These are phyloP conservation scores for Fusarium sp. DNA, from an alignment of 2,329 filamentous ascomycete species.

Conservation along the genomic window DNA sequence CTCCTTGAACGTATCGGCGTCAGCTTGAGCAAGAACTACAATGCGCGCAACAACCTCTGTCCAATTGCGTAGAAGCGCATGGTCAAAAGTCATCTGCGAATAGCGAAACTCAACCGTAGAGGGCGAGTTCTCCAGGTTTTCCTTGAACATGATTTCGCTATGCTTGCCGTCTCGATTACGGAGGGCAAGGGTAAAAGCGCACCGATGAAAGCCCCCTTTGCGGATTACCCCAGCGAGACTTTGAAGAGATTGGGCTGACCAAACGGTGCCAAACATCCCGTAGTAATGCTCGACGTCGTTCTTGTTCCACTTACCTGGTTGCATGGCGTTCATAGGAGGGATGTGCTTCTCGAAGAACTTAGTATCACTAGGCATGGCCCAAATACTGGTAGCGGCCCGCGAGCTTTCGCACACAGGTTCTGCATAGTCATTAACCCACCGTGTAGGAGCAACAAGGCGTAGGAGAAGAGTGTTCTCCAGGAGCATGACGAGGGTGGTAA, in stretches of 20 bases:
- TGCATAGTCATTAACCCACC: background rate
- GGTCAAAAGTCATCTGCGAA: conserved; percentile 48
- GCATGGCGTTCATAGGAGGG: background rate
- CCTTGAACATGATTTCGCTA: fast-evolving
- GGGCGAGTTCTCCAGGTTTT: conserved; percentile 14
- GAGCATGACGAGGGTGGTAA: conserved; percentile 39
- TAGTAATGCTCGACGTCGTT: background rate
- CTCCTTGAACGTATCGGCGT: conserved; percentile 8
- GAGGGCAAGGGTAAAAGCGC: conserved; percentile 17
- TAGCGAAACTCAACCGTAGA: conserved; percentile 49
- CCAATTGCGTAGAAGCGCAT: conserved; percentile 43
- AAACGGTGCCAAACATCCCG: conserved; percentile 24
- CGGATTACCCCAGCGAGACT: background rate
- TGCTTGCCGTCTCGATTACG: background rate
- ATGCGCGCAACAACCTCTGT: conserved; percentile 34
- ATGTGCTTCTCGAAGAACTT: conserved; percentile 5
- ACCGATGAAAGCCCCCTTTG: background rate
- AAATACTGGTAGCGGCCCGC: background rate
- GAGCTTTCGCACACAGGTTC: conserved; percentile 6
- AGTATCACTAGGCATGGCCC: background rate
- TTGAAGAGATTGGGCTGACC: conserved; percentile 14
- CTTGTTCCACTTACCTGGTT: conserved; percentile 22
- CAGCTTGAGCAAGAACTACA: conserved; percentile 28
- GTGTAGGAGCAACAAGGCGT: conserved; percentile 2
- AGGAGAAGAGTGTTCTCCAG: conserved; percentile 41